Conservation (phyloP, 106 monocot genomes). For the Dioscorea alata region DNA sequence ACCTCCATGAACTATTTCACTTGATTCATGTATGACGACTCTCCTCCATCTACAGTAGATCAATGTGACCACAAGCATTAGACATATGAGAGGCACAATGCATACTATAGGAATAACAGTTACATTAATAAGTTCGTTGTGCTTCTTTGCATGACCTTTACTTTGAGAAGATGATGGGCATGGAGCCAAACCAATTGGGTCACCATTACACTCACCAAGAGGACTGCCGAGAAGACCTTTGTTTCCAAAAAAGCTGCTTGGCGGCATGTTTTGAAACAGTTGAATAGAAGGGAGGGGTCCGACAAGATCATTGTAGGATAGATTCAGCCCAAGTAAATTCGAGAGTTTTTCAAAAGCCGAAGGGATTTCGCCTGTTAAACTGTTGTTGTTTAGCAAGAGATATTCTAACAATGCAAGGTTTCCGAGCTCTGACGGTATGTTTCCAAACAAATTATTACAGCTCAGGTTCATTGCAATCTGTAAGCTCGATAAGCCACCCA, state of each 20-base stretch:
- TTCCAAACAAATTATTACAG: slow-evolving; percentile 72
- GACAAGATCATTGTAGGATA: slow-evolving; percentile 77
- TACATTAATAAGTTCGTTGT: not conserved
- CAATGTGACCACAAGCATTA: not conserved
- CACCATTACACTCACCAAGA: slow-evolving; percentile 40
- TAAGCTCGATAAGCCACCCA: slow-evolving; percentile 70
- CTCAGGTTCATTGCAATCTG: slow-evolving; percentile 94
- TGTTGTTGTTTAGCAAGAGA: slow-evolving; percentile 76
- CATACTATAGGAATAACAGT: not conserved
- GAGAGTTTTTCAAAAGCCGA: slow-evolving; percentile 64
- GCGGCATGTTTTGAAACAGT: slow-evolving; percentile 53
- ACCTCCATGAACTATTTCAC: slow-evolving; percentile 1
- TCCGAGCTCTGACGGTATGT: slow-evolving; percentile 74
- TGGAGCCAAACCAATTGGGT: slow-evolving; percentile 9
- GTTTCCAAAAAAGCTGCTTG: slow-evolving; percentile 71
- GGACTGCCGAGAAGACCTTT: slow-evolving; percentile 77
- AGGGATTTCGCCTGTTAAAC: slow-evolving; percentile 79
- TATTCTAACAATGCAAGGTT: slow-evolving; percentile 69
- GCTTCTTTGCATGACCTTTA: not conserved
- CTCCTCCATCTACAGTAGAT: not conserved
- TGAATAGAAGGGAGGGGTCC: slow-evolving; percentile 63
- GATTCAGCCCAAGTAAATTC: slow-evolving; percentile 70
- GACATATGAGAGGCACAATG: not conserved
- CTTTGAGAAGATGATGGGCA: not conserved
- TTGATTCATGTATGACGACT: not conserved